A percentile compares a stretch with the other conserved stretches of the same genome.
Conservation (phyloP, 441 rosid genomes). For the Populus hybrid region DNA sequence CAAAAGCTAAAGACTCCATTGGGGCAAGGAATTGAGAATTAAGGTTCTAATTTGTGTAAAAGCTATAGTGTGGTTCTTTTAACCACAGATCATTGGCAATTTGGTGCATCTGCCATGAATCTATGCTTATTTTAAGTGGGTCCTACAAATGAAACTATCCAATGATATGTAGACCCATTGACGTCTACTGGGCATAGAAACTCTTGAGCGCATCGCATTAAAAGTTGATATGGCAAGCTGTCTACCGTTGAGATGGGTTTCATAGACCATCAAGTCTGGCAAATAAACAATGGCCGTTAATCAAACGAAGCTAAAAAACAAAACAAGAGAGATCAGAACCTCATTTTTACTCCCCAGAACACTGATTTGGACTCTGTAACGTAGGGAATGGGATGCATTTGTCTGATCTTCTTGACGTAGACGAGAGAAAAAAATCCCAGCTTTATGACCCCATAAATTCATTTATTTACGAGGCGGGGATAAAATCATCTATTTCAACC, state of each 20-base stretch:
- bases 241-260: slow-evolving; percentile 14
- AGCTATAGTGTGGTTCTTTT: neutral
- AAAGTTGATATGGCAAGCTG: slow-evolving; percentile 22
- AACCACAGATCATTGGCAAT: neutral
- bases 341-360: slow-evolving; percentile 29
- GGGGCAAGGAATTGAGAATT: neutral
- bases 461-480: slow-evolving; percentile 36
- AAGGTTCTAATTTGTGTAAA: neutral
- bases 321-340: slow-evolving; percentile 21
- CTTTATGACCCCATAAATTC: slow-evolving; percentile 4
- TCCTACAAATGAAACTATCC: neutral
- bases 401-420: slow-evolving; percentile 19
- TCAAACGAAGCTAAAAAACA: slow-evolving; percentile 5
- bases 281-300: slow-evolving; percentile 27
- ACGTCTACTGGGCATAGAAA: slow-evolving; percentile 6
- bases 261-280: slow-evolving; percentile 20
- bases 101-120: neutral
- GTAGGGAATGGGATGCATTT: slow-evolving; percentile 22
- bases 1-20: neutral
- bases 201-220: neutral
- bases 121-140: neutral
- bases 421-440: slow-evolving; percentile 19
- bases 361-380: slow-evolving; percentile 1
- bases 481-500: slow-evolving; percentile 41
- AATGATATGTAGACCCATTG: slow-evolving; percentile 1